Evolutionary conservation across 2,329 filamentous ascomycete genomes (phyloP), one percentile per base, ranked within the genome.

Genomic region (Calycina herbarum): DNA sequence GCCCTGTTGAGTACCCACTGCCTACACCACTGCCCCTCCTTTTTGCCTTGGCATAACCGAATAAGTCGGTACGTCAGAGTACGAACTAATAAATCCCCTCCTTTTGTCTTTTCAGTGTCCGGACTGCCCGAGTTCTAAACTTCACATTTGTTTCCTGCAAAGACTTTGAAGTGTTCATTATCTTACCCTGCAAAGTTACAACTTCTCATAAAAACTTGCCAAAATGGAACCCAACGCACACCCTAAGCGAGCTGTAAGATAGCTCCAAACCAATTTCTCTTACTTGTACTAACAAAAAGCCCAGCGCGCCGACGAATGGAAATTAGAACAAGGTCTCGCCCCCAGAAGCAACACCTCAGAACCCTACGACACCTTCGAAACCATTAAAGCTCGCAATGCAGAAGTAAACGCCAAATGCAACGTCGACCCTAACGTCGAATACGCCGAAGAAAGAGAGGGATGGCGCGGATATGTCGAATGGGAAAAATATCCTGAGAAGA

Each of bases 391-490:
- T 11, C 54, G 62, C 20, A 31, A 59, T 20, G 17, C 38, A 13
- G 13, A 45, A 17, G 20, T n/a, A 6, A 40, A 48, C 11, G 5
- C 8, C 2, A 24, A 20, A 20, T 33, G 35, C 31, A 56, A 29
- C 8, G 45, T 63, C 27, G 56, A 63, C 13, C 54, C 54, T 13
- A 17, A 54, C 35, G 20, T 35, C 8, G 40, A 38, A 33, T 63
- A 51, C 17, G 35, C 62, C 15, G 62, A 63, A 20, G 62, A 63
- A 31, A 51, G 59, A 33, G 29, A 42, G 15, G 62, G 62, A 29
- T 63, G 62, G 62, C 54, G 48, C n/a, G 62, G 62, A 0, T 63
- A 63, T 29, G 51, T 63, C 33, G 62, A 62, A 57, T 61, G 59
- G 59, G 59, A 61, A 29, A 57, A 57, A 51, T 63, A 63, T 29